A percentile compares a stretch with the other conserved stretches of the same genome.
Evolutionary conservation across 768 basidiomycete genomes (phyloP).

Genomic region (Podaxis carcinomalis): DNA sequence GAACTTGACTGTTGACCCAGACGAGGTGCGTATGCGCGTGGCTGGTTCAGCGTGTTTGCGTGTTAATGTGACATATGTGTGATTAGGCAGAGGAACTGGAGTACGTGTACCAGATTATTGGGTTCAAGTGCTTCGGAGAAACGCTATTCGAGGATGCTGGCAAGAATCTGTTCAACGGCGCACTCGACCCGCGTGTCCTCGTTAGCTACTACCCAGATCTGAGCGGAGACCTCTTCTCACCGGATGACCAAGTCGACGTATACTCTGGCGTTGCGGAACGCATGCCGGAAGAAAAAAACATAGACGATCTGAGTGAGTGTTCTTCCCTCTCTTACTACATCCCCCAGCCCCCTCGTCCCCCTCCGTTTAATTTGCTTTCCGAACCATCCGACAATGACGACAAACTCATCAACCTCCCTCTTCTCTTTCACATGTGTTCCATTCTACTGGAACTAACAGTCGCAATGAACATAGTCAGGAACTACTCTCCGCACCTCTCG

Average conservation of each 20-base stretch:
- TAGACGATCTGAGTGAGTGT: conserved; percentile 86
- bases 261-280: conserved; percentile 72
- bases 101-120: conserved; percentile 80
- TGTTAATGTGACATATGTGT: not conserved
- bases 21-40: conserved; percentile 40
- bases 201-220: conserved; percentile 78
- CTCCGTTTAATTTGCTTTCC: conserved; percentile 17
- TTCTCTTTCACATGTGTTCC: conserved; percentile 21
- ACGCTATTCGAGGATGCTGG: conserved; percentile 84
- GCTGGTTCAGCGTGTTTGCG: not conserved
- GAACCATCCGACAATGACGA: conserved; percentile 6
- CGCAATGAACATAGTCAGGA: conserved; percentile 83
- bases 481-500: conserved; percentile 84
- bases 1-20: conserved; percentile 46
- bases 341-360: conserved; percentile 2
- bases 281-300: conserved; percentile 62
- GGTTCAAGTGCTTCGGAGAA: conserved; percentile 72
- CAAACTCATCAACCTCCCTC: conserved; percentile 24
- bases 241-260: conserved; percentile 57
- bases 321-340: conserved; percentile 21
- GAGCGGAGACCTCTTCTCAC: conserved; percentile 56
- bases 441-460: conserved; percentile 68
- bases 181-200: conserved; percentile 79
- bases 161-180: conserved; percentile 70
- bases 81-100: conserved; percentile 61